Percentiles rank a stretch among this genome's conserved stretches.
These are phyloP conservation scores for Thermothielavioides terrestris DNA, from an alignment of 495 filamentous ascomycete genomes.

Conservation along the genomic window DNA sequence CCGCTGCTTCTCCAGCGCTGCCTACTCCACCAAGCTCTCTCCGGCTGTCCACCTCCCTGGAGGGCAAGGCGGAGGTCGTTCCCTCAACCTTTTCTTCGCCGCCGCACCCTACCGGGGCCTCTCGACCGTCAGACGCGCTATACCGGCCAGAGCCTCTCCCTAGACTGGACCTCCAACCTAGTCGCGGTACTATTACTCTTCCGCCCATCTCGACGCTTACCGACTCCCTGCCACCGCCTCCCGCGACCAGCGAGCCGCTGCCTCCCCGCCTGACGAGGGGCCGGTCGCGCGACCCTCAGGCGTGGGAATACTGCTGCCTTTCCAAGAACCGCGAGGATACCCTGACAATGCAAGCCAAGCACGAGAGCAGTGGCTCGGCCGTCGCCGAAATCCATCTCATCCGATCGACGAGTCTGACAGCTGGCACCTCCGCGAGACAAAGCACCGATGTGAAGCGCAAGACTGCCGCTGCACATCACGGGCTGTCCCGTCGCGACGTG, in stretches of 20 bases:
- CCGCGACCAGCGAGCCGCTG: conserved; percentile 36
- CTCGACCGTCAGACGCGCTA: conserved; percentile 12
- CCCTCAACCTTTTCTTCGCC: conserved; percentile 68
- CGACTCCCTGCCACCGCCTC: conserved; percentile 32
- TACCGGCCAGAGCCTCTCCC: conserved; percentile 46
- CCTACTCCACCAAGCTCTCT: conserved; percentile 25
- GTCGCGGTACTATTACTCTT: conserved; percentile 38
- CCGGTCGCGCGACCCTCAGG: conserved; percentile 70
- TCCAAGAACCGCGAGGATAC: conserved; percentile 57
- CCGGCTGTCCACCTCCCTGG: conserved; percentile 64
- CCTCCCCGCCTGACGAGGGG: conserved; percentile 47
- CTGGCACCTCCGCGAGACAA: conserved; percentile 36
- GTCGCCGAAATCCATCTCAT: conserved; percentile 63
- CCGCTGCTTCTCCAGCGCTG: conserved; percentile 16
- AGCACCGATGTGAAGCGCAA: conserved; percentile 51
- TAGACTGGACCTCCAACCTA: conserved; percentile 43
- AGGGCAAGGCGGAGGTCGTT: conserved; percentile 75
- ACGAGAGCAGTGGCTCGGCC: conserved; percentile 62
- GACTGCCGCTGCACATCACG: conserved; percentile 30
- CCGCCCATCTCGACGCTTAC: conserved; percentile 49
- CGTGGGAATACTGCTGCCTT: conserved; percentile 78
- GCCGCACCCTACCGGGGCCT: conserved; percentile 36
- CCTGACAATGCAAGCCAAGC: conserved; percentile 61
- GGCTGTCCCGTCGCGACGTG: conserved; percentile 34
- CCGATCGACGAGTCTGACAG: conserved; percentile 53